These are phyloP conservation scores for Flaveria ramosissima DNA, from an alignment of 129 eudicot genomes.

Conservation along the genomic window DNA sequence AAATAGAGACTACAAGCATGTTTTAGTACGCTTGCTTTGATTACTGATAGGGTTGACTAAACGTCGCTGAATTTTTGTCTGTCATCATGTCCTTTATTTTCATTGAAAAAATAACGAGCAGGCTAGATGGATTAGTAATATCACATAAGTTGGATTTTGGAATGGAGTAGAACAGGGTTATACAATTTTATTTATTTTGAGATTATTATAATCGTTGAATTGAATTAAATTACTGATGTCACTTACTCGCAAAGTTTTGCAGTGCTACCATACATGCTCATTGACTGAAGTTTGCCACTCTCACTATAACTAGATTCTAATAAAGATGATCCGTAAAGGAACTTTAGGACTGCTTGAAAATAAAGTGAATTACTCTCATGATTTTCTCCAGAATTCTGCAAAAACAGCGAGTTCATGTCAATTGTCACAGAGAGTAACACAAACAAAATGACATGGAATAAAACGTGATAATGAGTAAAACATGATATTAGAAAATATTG, in stretches of 20 bases:
- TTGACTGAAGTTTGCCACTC: slow-evolving; percentile 67
- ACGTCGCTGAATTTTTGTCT: neutral
- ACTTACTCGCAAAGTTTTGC: slow-evolving; percentile 97
- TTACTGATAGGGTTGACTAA: neutral
- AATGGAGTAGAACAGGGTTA: neutral
- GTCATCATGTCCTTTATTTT: slow-evolving; percentile 3
- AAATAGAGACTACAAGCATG: neutral
- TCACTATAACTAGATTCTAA: slow-evolving; percentile 64
- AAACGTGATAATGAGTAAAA: neutral
- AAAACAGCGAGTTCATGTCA: slow-evolving; percentile 10
- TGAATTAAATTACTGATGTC: neutral
- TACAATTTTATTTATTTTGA: neutral
- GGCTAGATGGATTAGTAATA: neutral
- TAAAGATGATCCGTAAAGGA: slow-evolving; percentile 86
- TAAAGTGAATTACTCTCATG: slow-evolving; percentile 70
- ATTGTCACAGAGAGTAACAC: slow-evolving; percentile 1
- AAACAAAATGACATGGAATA: slow-evolving; percentile 15
- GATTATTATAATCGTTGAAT: neutral
- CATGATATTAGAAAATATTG: neutral
- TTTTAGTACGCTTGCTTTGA: neutral
- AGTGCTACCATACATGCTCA: slow-evolving; percentile 76
- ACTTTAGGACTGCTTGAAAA: slow-evolving; percentile 91
- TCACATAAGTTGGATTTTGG: neutral
- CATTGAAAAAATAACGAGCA: neutral
- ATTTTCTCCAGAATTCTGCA: slow-evolving; percentile 71